A percentile compares a stretch with the other conserved stretches of the same genome.
Conservation (phyloP, 495 filamentous ascomycete species). For the Hamigera avellanea region DNA sequence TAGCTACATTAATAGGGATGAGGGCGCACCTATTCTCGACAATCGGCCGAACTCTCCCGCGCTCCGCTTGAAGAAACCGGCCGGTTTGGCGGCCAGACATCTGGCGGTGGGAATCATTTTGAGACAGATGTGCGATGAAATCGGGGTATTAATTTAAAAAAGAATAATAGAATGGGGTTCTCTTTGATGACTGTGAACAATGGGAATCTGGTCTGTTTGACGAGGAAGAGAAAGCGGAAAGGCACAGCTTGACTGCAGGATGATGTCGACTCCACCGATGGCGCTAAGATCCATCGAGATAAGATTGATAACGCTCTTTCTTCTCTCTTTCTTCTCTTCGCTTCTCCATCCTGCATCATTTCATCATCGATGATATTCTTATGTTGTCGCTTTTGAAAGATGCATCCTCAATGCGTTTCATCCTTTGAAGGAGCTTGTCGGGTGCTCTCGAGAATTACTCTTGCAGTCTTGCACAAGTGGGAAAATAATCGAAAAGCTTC, state of each 20-base stretch:
- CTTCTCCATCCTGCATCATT: too few species aligned
- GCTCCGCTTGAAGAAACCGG: constrained; percentile 51
- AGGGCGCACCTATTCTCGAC: constrained; percentile 41
- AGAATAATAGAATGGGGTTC: too few species aligned
- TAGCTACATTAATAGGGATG: neutral
- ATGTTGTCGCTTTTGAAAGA: too few species aligned
- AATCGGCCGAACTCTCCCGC: constrained; percentile 54
- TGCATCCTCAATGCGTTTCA: too few species aligned
- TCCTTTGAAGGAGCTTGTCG: too few species aligned
- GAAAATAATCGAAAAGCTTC: too few species aligned
- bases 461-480: too few species aligned
- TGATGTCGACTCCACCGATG: constrained; percentile 4
- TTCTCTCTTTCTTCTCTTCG: too few species aligned
- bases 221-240: neutral
- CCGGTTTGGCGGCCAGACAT: constrained; percentile 31
- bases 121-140: neutral
- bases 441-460: too few species aligned
- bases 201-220: neutral
- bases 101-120: constrained; percentile 38
- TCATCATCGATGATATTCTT: too few species aligned
- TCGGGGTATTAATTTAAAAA: too few species aligned
- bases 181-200: too few species aligned
- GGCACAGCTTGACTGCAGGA: neutral
- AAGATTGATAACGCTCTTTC: neutral
- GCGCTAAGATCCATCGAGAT: constrained; percentile 3